These are phyloP conservation scores for Colletotrichum aenigma DNA, from an alignment of 2,329 filamentous ascomycete species.

Conservation along the genomic window DNA sequence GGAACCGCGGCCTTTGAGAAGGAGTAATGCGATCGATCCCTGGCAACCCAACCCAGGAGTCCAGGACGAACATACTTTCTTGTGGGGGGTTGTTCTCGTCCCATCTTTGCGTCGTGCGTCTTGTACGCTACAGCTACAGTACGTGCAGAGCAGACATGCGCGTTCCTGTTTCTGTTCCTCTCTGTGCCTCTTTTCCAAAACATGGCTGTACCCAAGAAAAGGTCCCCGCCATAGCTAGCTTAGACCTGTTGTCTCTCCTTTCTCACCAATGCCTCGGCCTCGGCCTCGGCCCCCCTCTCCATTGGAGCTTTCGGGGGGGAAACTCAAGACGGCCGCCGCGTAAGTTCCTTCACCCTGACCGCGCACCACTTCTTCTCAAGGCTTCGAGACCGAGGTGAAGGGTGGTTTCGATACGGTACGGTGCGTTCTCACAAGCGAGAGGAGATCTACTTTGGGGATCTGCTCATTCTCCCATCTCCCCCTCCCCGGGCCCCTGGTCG, in stretches of 20 bases:
- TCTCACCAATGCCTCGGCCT: neutral
- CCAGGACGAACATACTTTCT: neutral
- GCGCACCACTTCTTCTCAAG: neutral
- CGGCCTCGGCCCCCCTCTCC: neutral
- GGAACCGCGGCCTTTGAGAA: neutral
- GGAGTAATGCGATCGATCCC: neutral
- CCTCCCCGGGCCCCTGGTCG: neutral
- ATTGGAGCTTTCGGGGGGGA: neutral
- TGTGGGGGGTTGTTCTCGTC: neutral
- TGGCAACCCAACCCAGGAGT: neutral
- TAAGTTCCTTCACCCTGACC: neutral
- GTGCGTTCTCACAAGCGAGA: neutral
- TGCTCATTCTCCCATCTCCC: constrained; percentile 4
- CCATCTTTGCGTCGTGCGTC: neutral
- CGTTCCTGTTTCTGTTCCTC: constrained; percentile 2
- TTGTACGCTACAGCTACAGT: neutral
- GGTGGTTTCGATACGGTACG: neutral
- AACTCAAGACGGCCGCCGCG: neutral
- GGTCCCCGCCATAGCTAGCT: neutral
- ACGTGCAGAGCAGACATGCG: constrained; percentile 1
- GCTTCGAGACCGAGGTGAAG: neutral
- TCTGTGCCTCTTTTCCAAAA: neutral
- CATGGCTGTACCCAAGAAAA: neutral
- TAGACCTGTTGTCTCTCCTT: neutral
- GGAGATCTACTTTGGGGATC: neutral